Base-by-base conservation (phyloP, 108 stramenopile species). In the Cyclotella atomus region DNA sequence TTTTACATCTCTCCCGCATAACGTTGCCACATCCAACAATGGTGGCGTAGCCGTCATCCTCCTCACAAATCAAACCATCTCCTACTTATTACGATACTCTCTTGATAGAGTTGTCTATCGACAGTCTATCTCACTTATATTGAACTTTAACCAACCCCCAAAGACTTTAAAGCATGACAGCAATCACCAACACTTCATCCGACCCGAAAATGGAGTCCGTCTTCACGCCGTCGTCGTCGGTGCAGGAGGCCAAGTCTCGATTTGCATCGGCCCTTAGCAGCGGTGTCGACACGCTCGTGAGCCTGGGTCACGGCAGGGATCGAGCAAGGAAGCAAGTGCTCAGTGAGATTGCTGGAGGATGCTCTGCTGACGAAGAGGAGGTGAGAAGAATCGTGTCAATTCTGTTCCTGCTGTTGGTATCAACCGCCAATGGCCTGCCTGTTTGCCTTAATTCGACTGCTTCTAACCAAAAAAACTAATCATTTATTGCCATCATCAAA, bases 321-420 rank as follows among this genome's bases (percentile, higher is more conserved):
- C 73, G 86, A 41, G 87, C 87, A 14, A 73, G 80, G 0, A 24
- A 19, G 4, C 68, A 85, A 20, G 69, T 89, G 38, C 61, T 89
- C 12, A 53, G 70, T 52, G 82, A 85, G 34, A 60, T 89, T 8
- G 73, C 75, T 55, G 71, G 74, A n/a, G 79, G 76, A 0, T 74
- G 74, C 59, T 67, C 83, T 62, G 85, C 88, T 16, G 73, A 73
- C 34, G 88, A 88, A 44, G 77, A 88, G 29, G 85, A 88, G 85
- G 88, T 88, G 68, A 45, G 88, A 74, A 15, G 3, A n/a, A 30
- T 10, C 32, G 23, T 35, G 64, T n/a, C 57, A 16, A 45, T 63
- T 28, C 3, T 46, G 10, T 17, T 12, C 38, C 38, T 41, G 38
- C 38, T n/a, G n/a, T n/a, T n/a, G n/a, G n/a, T n/a, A n/a, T n/a